These are phyloP conservation scores for Entomortierella lignicola DNA, from an alignment of 192 early-diverging fungal species.

Conservation along the genomic window DNA sequence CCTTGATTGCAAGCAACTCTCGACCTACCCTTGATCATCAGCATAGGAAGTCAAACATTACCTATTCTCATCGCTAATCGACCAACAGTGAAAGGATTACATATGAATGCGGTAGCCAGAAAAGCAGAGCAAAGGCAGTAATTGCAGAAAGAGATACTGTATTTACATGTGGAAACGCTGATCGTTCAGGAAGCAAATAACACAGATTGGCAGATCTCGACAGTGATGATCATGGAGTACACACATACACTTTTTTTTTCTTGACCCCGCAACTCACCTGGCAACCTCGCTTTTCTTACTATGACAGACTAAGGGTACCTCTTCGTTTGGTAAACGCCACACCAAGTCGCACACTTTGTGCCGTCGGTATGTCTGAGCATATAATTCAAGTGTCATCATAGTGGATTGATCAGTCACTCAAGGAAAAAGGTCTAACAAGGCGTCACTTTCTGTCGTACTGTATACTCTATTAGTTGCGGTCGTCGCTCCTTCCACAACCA, in stretches of 20 bases:
- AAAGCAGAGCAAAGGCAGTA: no score
- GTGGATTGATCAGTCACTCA: neutral
- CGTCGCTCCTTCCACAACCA: slow-evolving; percentile 98
- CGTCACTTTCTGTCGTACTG: neutral
- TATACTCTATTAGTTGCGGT: slow-evolving; percentile 72
- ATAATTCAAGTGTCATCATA: neutral
- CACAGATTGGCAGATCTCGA: neutral
- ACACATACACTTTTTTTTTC: neutral
- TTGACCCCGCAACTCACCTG: neutral
- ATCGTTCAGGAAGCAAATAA: neutral
- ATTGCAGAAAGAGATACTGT: no score
- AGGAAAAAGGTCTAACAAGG: neutral
- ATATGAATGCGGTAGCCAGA: no score
- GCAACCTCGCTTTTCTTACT: slow-evolving; percentile 6
- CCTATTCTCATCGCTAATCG: no score
- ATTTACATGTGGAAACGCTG: slow-evolving; percentile 29
- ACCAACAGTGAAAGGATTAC: no score
- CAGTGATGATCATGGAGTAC: neutral
- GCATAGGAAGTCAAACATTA: no score
- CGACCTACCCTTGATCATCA: no score
- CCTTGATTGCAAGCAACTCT: no score
- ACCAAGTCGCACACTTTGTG: slow-evolving; percentile 99
- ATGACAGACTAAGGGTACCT: slow-evolving; percentile 94
- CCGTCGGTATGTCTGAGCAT: slow-evolving; percentile 69
- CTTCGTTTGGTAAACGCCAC: slow-evolving; percentile 99